Evolutionary conservation across 306 rosid species (phyloP).

Genomic region (Quercus dentata): DNA sequence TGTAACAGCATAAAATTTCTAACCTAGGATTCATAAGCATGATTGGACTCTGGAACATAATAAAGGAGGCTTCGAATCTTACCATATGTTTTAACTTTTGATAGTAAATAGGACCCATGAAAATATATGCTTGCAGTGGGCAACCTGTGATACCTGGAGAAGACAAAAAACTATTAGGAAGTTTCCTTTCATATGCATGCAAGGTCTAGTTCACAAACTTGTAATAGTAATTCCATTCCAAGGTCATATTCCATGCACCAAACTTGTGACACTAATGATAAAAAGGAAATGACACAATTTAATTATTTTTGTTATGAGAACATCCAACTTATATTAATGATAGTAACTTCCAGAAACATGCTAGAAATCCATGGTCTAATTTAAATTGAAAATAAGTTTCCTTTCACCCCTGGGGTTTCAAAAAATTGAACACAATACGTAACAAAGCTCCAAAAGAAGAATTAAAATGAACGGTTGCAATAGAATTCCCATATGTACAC

Average conservation of each 20-base stretch:
- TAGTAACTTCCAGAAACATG: neutral
- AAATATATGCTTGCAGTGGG: constrained; percentile 93
- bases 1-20: neutral
- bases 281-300: neutral
- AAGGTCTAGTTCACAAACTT: neutral
- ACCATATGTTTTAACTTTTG: constrained; percentile 96
- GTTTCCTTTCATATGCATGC: neutral
- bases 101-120: constrained; percentile 99
- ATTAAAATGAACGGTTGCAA: neutral
- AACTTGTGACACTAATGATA: neutral
- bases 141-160: constrained; percentile 87
- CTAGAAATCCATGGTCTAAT: neutral
- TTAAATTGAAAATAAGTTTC: neutral
- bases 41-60: neutral
- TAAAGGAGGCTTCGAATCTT: constrained; percentile 18
- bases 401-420: neutral
- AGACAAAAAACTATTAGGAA: constrained; percentile 13
- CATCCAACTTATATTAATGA: neutral
- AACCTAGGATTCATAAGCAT: neutral
- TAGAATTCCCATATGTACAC: neutral
- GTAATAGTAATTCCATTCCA: neutral
- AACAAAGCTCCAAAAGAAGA: neutral
- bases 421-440: neutral
- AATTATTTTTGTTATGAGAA: neutral
- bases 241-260: neutral